Evolutionary conservation across 192 early-diverging fungal species (phyloP), one percentile per base, ranked within the genome.

Genomic region (Geranomyces variabilis): DNA sequence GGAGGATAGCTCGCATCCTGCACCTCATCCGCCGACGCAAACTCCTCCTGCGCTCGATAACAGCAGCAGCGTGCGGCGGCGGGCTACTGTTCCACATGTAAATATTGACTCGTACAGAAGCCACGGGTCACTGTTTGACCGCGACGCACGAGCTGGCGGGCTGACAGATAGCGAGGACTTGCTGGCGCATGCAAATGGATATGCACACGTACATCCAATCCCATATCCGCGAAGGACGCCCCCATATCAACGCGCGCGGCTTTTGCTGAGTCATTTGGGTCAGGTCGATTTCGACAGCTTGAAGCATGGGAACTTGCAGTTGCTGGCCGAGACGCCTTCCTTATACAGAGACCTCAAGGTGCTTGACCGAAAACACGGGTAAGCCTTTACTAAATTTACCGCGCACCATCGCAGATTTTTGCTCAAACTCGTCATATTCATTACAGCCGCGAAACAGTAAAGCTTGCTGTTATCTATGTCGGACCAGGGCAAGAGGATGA

Each of bases 401-500:
- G 28, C 30, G 31, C 58, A 7, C 58, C 17, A 9, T 7, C 51
- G 4, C 6, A 53, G 7, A 17, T 53, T n/a, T 17, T 24, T 1
- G 33, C 10, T 19, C 33, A n/a, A 34, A 13, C 41, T 62, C 57
- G 30, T 66, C 47, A 19, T 63, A 28, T 14, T 36, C 4, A 17
- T 29, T 48, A 0, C 78, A 87, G 91, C n/a, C 86, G 91, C 12
- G 96, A 97, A 75, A 91, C 90, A 0, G 84, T 95, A 71, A 97
- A 99, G 66, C 76, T 97, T 49, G 97, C 93, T 2, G 58, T 99
- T 1, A 61, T 99, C 6, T 99, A 99, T 82, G 94, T 99, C 29
- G 94, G 86, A 0, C 84, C 86, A 13, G 94, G 92, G 0, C 96
- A 97, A 77, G 94, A 96, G 77, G 91, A 93, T 56, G 97, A 97